These are phyloP conservation scores for Bidens hawaiensis DNA, from an alignment of 140 eudicot genomes.

Conservation along the genomic window DNA sequence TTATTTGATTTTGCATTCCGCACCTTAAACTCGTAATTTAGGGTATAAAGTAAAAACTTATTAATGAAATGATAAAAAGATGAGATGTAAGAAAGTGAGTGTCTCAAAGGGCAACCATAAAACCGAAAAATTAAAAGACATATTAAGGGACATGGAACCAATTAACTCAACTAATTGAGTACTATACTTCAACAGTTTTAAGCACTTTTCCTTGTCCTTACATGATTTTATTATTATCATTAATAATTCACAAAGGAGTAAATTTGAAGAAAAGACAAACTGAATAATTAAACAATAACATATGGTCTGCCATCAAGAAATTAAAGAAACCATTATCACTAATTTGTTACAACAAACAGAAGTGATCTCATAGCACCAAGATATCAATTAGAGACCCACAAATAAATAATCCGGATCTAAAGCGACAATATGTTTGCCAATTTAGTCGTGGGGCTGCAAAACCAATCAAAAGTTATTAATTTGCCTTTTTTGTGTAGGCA, in stretches of 20 bases:
- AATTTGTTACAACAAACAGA: conserved; percentile 26
- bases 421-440: conserved; percentile 15
- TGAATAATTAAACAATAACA: conserved; percentile 14
- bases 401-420: conserved; percentile 20
- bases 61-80: conserved; percentile 15
- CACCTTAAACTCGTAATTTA: no score
- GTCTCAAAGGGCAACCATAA: background rate
- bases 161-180: conserved; percentile 12
- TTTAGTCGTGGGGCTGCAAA: conserved; percentile 31
- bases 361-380: conserved; percentile 17
- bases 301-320: conserved; percentile 44
- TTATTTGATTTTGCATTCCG: no score
- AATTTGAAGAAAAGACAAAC: conserved; percentile 1
- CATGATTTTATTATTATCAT: conserved; percentile 21
- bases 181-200: conserved; percentile 1
- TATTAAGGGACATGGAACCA: conserved; percentile 10
- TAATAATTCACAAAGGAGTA: conserved; percentile 1
- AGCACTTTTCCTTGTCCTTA: conserved; percentile 27
- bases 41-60: no score
- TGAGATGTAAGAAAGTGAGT: conserved; percentile 10
- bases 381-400: conserved; percentile 16
- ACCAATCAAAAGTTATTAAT: conserved; percentile 28
- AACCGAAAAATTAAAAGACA: conserved; percentile 20
- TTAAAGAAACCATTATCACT: conserved; percentile 30
- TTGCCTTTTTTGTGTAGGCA: conserved; percentile 21